Base-by-base conservation (phyloP, 768 basidiomycete genomes). In the Auriscalpium microsporum region DNA sequence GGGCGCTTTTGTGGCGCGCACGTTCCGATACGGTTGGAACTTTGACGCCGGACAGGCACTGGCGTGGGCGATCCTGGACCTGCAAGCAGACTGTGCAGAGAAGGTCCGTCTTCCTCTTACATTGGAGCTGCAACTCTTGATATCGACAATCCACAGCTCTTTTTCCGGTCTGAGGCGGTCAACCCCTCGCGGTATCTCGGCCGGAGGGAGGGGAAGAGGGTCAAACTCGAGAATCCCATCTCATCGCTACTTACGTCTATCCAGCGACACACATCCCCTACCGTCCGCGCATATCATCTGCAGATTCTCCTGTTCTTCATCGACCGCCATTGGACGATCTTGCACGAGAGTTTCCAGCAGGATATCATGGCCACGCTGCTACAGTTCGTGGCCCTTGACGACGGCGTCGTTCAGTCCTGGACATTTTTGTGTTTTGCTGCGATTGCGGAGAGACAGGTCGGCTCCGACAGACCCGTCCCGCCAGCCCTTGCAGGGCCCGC, bases 281-380 rank as follows among this genome's bases (percentile, higher is more conserved):
- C 61, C 65, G 61, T 75, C 70, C 62, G 71, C 66, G 58, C 78
- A 72, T 71, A 79, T 60, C 73, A 78, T 60, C 70, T 95, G 1
- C 93, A 96, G 68, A 74, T 84, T 10, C 73, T 96, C 3, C 79
- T 94, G 21, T 96, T 97, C 72, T 75, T 96, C 65, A 78, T 94
- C 58, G 83, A 89, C 62, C 77, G 81, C 23, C 84, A 94, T 65
- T 93, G 90, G 90, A 28, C 60, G 13, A 65, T 74, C 21, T 68
- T 96, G 21, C 83, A 89, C 57, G 66, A 72, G 36, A 68, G 74
- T 4, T 74, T 87, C 40, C 84, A 84, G 59, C 70, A 73, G 46
- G 75, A 79, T 2, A 72, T 93, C 36, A 69, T 85, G 49, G 63
- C 73, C 19, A 69, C 74, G 1, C 76, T 94, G 33, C 63, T 83